A percentile compares a stretch with the other conserved stretches of the same genome.
These are phyloP conservation scores for Arctium lappa DNA, from an alignment of 129 eudicot species.

Conservation along the genomic window DNA sequence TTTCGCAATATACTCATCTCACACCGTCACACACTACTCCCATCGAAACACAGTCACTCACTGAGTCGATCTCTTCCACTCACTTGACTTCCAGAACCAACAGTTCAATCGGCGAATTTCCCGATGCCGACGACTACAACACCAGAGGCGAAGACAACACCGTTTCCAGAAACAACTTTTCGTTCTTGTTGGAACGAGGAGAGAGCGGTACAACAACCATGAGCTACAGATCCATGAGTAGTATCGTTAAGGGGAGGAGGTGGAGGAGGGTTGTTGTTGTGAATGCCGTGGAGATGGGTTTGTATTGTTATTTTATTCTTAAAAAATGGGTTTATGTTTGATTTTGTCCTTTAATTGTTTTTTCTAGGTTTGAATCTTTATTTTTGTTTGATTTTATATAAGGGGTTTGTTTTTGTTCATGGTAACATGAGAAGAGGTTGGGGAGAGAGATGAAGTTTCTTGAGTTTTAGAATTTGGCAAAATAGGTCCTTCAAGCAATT, in stretches of 20 bases:
- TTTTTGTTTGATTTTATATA: no score
- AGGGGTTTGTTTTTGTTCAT: no score
- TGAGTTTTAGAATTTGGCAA: no score
- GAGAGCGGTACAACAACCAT: slow-evolving; percentile 28
- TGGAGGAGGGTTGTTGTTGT: no score
- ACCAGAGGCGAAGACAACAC: slow-evolving; percentile 20
- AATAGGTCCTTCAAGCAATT: no score
- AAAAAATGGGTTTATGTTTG: no score
- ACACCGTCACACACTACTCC: slow-evolving; percentile 30
- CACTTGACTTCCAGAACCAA: slow-evolving; percentile 1
- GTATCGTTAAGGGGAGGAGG: slow-evolving; percentile 18
- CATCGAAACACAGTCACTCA: slow-evolving; percentile 37
- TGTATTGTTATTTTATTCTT: no score
- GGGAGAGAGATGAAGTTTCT: no score
- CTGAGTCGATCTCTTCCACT: slow-evolving; percentile 15
- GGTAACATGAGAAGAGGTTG: no score
- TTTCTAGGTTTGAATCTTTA: no score
- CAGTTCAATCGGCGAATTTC: slow-evolving; percentile 29
- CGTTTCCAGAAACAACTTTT: neutral
- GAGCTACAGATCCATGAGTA: slow-evolving; percentile 51
- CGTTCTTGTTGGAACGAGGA: slow-evolving; percentile 19
- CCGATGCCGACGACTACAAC: slow-evolving; percentile 3
- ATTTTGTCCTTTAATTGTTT: no score
- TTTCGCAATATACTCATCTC: slow-evolving; percentile 57
- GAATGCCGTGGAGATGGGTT: no score